These are phyloP conservation scores for Picea sitchensis DNA, from an alignment of 75 land plant species.

Conservation along the genomic window DNA sequence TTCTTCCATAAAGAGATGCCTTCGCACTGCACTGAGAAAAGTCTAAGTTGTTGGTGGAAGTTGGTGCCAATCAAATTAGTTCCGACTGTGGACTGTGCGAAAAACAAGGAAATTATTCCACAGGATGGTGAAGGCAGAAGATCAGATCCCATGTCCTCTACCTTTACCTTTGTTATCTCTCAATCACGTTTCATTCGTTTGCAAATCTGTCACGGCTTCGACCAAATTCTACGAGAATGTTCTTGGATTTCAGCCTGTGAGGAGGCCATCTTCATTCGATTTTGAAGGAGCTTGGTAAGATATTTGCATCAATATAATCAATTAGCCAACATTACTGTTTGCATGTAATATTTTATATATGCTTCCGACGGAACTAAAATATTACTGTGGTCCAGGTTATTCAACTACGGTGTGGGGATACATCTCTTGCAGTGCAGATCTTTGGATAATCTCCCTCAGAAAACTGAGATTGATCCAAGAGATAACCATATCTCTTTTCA, in stretches of 20 bases:
- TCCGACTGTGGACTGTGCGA: too few species aligned
- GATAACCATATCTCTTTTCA: conserved; percentile 47
- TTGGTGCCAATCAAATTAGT: too few species aligned
- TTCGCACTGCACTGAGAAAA: too few species aligned
- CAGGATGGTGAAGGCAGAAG: too few species aligned
- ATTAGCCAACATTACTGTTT: not conserved
- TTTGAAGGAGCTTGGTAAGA: conserved; percentile 73
- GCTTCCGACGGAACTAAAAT: not conserved
- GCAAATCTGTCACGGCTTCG: conserved; percentile 36
- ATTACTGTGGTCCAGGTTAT: conserved; percentile 14
- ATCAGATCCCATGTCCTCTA: too few species aligned
- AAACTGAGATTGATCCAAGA: conserved; percentile 27
- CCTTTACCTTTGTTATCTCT: conserved; percentile 35
- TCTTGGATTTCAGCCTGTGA: conserved; percentile 54
- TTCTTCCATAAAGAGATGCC: too few species aligned
- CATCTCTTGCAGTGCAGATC: conserved; percentile 21
- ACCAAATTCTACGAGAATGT: conserved; percentile 55
- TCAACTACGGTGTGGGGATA: conserved; percentile 33
- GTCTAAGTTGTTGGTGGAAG: too few species aligned
- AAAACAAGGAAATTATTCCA: too few species aligned
- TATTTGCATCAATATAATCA: not conserved
- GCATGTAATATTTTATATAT: not conserved
- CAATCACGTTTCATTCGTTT: conserved; percentile 56
- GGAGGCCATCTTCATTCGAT: conserved; percentile 69
- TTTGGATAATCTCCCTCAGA: conserved; percentile 11